Base-by-base conservation (phyloP, 768 basidiomycete species). In the Trametes cingulata region DNA sequence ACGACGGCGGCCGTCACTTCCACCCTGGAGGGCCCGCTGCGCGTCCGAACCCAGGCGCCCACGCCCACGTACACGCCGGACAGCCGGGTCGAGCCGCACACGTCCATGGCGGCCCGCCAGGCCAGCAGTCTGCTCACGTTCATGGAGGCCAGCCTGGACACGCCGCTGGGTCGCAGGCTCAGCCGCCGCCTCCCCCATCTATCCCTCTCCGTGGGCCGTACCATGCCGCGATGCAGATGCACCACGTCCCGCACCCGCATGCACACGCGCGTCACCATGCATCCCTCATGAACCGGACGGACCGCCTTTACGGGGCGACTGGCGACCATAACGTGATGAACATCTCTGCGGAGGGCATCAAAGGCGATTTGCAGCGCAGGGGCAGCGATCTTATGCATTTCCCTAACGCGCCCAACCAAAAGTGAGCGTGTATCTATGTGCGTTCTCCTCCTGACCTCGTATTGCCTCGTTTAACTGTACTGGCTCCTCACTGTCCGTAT, bases 181-280 rank as follows among this genome's bases (percentile, higher is more conserved):
- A 45, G 35, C 63, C 63, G 9, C 64, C 37, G 41, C 65, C 60
- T 14, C 62, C 65, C 3, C 60, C 47, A 50, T 51, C 80, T 5
- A 76, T 84, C 35, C 76, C 80, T 2, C 74, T 88, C 27, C 84
- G 80, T 54, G 74, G 84, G n/a, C 82, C 86, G 17, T 90, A 86
- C 68, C 73, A 81, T 14, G 49, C 64, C 22, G 69, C 78, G 6
- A 68, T 78, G 22, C 86, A 82, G 68, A 88, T 91, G 86, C 89
- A 91, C 66, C 90, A 90, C 63, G 87, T 91, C 45, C 87, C 89
- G 1, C 89, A 90, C 63, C 87, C 89, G 1, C 89, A 90, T 58
- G 87, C 88, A 0, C 88, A 91, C 65, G 85, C 88, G 0, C 82
- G 87, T 35, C 87, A 88, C 62, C 89, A 87, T 63, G 85, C 86